Evolutionary conservation across 2,329 filamentous ascomycete genomes (phyloP).

Genomic region (Aspergillus texensis): DNA sequence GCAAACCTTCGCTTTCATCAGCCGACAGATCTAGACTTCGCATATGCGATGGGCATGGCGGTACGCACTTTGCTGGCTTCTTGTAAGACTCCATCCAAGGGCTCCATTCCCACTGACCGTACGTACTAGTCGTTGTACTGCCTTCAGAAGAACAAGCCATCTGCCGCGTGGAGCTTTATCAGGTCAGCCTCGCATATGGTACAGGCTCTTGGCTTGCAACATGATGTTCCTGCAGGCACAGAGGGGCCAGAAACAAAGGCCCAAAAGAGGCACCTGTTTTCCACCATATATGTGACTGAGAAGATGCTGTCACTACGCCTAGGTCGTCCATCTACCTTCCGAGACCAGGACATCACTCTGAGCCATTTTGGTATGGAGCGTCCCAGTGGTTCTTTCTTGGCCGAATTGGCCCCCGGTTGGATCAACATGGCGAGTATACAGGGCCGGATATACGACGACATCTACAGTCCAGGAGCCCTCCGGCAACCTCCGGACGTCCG

Average conservation of each 20-base stretch:
- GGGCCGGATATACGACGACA: conserved; percentile 16
- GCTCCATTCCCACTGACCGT: no score
- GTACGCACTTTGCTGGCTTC: not conserved
- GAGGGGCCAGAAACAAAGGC: not conserved
- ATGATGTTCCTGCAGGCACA: conserved; percentile 1
- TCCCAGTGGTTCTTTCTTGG: no score
- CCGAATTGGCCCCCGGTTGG: not conserved
- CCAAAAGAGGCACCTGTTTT: conserved; percentile 3
- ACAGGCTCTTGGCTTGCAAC: conserved; percentile 12
- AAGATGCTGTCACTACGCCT: conserved; percentile 1
- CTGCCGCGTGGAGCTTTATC: conserved; percentile 16
- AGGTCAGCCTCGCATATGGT: conserved; percentile 13
- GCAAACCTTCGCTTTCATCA: conserved; percentile 14
- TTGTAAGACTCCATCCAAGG: no score
- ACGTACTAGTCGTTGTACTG: conserved; percentile 2
- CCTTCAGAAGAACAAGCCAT: conserved; percentile 8
- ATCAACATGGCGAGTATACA: conserved; percentile 17
- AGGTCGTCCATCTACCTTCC: not conserved
- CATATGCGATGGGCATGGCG: conserved; percentile 18
- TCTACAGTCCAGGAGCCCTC: conserved; percentile 19
- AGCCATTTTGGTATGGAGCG: not conserved
- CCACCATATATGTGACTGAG: not conserved
- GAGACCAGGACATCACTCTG: conserved; percentile 7
- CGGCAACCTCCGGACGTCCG: conserved; percentile 11
- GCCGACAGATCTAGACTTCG: conserved; percentile 9